Conservation (phyloP, 2,329 filamentous ascomycete genomes). For the Cordyceps sp. region DNA sequence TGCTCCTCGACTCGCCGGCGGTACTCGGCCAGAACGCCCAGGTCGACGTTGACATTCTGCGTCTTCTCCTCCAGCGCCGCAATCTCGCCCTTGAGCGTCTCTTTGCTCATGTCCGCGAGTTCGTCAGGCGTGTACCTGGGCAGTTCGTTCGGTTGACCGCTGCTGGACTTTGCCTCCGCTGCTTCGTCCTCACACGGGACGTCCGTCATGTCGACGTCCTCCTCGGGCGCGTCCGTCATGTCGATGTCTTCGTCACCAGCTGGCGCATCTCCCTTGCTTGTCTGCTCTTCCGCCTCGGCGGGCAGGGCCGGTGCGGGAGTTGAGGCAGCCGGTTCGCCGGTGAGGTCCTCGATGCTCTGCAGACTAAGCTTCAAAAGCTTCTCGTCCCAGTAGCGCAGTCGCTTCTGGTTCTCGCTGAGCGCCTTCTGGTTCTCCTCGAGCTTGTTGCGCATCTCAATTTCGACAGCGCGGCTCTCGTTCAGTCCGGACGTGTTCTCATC, state of each 20-base stretch:
- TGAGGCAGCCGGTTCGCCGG: constrained; percentile 18
- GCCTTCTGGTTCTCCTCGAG: constrained; percentile 92
- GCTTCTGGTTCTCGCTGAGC: constrained; percentile 70
- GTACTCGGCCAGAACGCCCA: constrained; percentile 79
- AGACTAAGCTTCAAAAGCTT: constrained; percentile 72
- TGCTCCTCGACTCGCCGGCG: constrained; percentile 74
- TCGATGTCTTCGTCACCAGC: constrained; percentile 16
- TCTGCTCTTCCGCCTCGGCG: background rate
- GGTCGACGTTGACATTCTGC: constrained; percentile 73
- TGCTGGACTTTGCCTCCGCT: constrained; percentile 11
- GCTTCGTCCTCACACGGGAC: constrained; percentile 9
- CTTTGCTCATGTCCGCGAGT: constrained; percentile 48
- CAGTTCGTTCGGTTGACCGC: constrained; percentile 37
- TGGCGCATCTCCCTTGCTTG: constrained; percentile 5
- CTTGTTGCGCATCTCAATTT: constrained; percentile 98
- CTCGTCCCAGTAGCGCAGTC: constrained; percentile 72
- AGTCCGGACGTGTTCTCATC: constrained; percentile 75
- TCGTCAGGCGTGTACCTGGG: constrained; percentile 64
- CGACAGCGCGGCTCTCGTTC: constrained; percentile 73
- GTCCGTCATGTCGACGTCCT: constrained; percentile 9
- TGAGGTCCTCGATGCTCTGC: constrained; percentile 62
- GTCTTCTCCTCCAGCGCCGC: constrained; percentile 51
- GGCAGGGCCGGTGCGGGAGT: constrained; percentile 6
- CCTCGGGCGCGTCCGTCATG: constrained; percentile 13
- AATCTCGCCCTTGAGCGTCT: constrained; percentile 43